These are phyloP conservation scores for Patellifolia procumbens DNA, from an alignment of 179 eudicot genomes.

Conservation along the genomic window DNA sequence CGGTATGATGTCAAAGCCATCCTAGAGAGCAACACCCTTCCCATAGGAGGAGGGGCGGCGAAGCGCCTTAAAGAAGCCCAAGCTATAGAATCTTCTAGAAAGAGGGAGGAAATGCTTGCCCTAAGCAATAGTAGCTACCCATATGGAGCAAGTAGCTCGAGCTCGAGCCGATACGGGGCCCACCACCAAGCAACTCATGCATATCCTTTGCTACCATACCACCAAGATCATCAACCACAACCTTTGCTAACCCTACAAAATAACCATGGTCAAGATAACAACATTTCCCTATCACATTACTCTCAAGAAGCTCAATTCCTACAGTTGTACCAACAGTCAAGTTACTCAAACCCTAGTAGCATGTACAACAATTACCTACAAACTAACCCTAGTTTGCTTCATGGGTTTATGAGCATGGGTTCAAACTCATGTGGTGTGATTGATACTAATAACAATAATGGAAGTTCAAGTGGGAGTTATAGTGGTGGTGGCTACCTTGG, in stretches of 20 bases:
- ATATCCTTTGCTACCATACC: conserved; percentile 52
- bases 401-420: conserved; percentile 74
- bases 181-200: conserved; percentile 30
- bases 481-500: conserved; percentile 39
- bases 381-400: conserved; percentile 61
- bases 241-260: conserved; percentile 62
- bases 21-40: conserved; percentile 83
- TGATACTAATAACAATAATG: conserved; percentile 43
- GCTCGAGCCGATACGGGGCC: conserved; percentile 35
- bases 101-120: conserved; percentile 73
- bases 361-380: conserved; percentile 47
- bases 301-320: conserved; percentile 52
- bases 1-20: conserved; percentile 91
- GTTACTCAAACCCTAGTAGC: conserved; percentile 33
- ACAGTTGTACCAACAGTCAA: conserved; percentile 47
- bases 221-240: conserved; percentile 40
- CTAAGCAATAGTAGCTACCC: conserved; percentile 43
- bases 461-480: conserved; percentile 57
- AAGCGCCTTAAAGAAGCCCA: conserved; percentile 91
- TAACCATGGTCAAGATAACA: conserved; percentile 41
- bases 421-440: conserved; percentile 31
- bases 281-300: conserved; percentile 40
- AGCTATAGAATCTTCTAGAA: conserved; percentile 70
- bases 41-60: conserved; percentile 94
- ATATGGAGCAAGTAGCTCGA: conserved; percentile 36